Conservation (phyloP, 202 grass and related monocot genomes). For the Schoenoplectus tabernaemontani region DNA sequence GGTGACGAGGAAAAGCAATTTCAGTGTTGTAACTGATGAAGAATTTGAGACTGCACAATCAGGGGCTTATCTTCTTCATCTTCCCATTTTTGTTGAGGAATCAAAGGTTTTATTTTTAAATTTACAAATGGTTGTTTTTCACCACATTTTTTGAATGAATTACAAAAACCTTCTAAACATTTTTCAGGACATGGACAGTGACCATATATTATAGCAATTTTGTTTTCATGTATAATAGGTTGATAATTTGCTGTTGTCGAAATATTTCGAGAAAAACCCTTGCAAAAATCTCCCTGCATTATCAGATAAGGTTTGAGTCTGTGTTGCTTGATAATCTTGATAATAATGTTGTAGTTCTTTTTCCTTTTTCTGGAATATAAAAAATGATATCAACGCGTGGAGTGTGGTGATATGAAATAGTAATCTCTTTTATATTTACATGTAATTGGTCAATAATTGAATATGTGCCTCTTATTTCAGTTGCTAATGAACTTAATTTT, state of each 20-base stretch:
- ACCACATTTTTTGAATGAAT: not conserved
- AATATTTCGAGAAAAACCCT: slow-evolving; percentile 72
- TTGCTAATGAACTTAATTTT: slow-evolving; percentile 15
- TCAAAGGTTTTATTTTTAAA: slow-evolving; percentile 47
- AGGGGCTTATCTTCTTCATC: slow-evolving; percentile 78
- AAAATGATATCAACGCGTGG: no score
- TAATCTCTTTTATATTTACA: not conserved
- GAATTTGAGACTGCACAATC: slow-evolving; percentile 71
- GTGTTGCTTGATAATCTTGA: not conserved
- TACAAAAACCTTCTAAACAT: not conserved
- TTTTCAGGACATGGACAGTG: not conserved
- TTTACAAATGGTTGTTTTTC: not conserved
- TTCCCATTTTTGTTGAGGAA: slow-evolving; percentile 93
- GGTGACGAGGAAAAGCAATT: slow-evolving; percentile 90
- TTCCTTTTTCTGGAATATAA: not conserved
- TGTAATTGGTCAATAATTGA: slow-evolving; percentile 6
- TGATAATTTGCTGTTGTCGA: slow-evolving; percentile 49
- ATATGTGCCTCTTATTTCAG: not conserved
- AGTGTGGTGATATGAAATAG: not conserved
- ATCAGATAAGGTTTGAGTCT: slow-evolving; percentile 66
- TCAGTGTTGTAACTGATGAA: slow-evolving; percentile 73
- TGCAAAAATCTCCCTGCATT: slow-evolving; percentile 54
- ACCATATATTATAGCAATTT: slow-evolving; percentile 7
- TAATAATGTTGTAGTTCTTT: not conserved
- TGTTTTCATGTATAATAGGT: slow-evolving; percentile 48